Evolutionary conservation across 2,329 filamentous ascomycete species (phyloP).

Genomic region (Calycina herbarum): DNA sequence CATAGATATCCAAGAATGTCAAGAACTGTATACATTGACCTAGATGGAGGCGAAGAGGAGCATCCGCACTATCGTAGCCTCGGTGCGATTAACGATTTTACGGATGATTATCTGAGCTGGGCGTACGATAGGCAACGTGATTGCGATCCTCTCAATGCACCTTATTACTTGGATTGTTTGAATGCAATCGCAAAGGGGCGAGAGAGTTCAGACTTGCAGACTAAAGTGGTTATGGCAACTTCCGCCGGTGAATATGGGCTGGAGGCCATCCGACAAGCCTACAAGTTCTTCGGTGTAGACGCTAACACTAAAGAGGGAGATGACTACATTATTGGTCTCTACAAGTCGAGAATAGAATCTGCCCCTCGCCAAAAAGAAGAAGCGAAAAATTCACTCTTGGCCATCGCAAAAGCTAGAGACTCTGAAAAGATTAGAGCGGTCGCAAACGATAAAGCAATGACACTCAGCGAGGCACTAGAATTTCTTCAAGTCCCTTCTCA

Average conservation of each 20-base stretch:
- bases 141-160: conserved; percentile 52
- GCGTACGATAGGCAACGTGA: conserved; percentile 60
- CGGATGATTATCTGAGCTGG: conserved; percentile 60
- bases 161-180: conserved; percentile 68
- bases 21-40: conserved; percentile 39
- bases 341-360: conserved; percentile 58
- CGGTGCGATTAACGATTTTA: conserved; percentile 62
- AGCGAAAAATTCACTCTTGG: conserved; percentile 54
- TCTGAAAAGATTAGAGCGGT: conserved; percentile 59
- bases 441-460: conserved; percentile 56
- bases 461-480: conserved; percentile 62
- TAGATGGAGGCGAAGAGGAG: conserved; percentile 30
- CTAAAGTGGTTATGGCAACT: conserved; percentile 56
- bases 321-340: conserved; percentile 61
- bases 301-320: conserved; percentile 49
- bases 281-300: conserved; percentile 57
- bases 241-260: conserved; percentile 58
- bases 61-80: conserved; percentile 58
- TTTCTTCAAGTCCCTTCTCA: conserved; percentile 51
- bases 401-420: conserved; percentile 57
- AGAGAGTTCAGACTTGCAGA: conserved; percentile 54
- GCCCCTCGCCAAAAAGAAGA: conserved; percentile 55
- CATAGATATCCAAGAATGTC: conserved; percentile 33
- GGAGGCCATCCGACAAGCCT: conserved; percentile 58
- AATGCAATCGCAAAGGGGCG: conserved; percentile 54